These are phyloP conservation scores for Boletus tomentosulus DNA, from an alignment of 768 basidiomycete genomes.

Conservation along the genomic window DNA sequence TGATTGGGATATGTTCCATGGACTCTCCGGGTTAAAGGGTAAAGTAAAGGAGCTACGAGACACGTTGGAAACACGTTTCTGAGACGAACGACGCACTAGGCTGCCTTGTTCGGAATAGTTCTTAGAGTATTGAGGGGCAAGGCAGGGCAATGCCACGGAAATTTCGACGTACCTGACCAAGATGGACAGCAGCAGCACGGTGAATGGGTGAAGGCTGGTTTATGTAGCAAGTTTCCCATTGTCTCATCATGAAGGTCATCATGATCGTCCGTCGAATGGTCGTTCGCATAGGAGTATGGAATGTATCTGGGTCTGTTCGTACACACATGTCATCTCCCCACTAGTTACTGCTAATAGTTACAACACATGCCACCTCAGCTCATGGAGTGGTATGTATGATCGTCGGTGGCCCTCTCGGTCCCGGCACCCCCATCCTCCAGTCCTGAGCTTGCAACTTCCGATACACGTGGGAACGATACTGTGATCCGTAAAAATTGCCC, in stretches of 20 bases:
- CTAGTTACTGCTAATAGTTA: background rate
- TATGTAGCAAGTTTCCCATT: background rate
- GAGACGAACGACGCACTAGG: constrained; percentile 14
- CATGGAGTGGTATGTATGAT: constrained; percentile 24
- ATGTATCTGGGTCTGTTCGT: background rate
- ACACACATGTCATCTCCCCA: constrained; percentile 5
- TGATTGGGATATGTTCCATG: constrained; percentile 19
- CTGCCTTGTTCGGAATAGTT: constrained; percentile 19
- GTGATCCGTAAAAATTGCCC: constrained; percentile 27
- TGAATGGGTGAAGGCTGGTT: constrained; percentile 4
- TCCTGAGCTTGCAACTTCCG: constrained; percentile 30
- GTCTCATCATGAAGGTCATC: background rate
- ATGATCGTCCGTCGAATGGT: background rate
- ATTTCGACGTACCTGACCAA: constrained; percentile 14
- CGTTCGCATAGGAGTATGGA: background rate
- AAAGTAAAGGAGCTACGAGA: constrained; percentile 9
- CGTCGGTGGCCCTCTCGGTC: constrained; percentile 25
- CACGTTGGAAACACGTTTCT: constrained; percentile 32
- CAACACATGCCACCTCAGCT: constrained; percentile 4
- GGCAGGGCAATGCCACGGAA: constrained; percentile 16
- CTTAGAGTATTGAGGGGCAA: constrained; percentile 4
- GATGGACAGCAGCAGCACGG: background rate
- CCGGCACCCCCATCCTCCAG: constrained; percentile 19
- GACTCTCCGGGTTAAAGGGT: constrained; percentile 26
- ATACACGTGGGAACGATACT: constrained; percentile 30